Percentiles rank a stretch among this genome's conserved stretches.
These are phyloP conservation scores for Apiosordaria backusii DNA, from an alignment of 495 filamentous ascomycete species.

Conservation along the genomic window DNA sequence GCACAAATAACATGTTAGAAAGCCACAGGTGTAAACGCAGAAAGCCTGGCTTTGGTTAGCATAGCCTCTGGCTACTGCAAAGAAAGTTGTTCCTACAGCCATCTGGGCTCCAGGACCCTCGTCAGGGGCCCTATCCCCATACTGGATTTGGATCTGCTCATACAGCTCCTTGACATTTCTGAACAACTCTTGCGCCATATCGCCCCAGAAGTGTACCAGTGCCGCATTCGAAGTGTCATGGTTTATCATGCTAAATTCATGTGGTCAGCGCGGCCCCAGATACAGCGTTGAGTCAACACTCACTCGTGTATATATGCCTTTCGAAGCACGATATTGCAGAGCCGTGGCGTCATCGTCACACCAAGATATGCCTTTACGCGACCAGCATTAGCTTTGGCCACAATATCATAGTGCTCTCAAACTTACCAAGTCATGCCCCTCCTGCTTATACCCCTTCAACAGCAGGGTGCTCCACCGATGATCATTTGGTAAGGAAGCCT, in stretches of 20 bases:
- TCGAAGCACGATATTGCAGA: slow-evolving; percentile 50
- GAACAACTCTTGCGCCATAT: slow-evolving; percentile 47
- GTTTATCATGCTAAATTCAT: slow-evolving; percentile 37
- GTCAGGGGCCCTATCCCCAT: slow-evolving; percentile 36
- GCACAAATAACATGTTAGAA: slow-evolving; percentile 45
- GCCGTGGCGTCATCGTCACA: slow-evolving; percentile 45
- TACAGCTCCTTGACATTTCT: slow-evolving; percentile 44
- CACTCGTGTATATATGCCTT: slow-evolving; percentile 48
- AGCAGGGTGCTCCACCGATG: slow-evolving; percentile 43
- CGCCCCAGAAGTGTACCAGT: slow-evolving; percentile 36
- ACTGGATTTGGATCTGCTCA: slow-evolving; percentile 47
- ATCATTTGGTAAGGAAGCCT: slow-evolving; percentile 40
- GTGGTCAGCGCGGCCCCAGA: not conserved
- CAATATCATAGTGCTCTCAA: not conserved
- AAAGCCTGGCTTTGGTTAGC: slow-evolving; percentile 36
- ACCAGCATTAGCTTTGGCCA: not conserved
- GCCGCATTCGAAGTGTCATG: slow-evolving; percentile 36
- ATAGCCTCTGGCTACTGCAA: not conserved
- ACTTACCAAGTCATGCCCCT: slow-evolving; percentile 41
- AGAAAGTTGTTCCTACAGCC: slow-evolving; percentile 34
- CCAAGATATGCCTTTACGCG: slow-evolving; percentile 44
- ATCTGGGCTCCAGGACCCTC: slow-evolving; percentile 50
- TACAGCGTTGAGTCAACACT: slow-evolving; percentile 10
- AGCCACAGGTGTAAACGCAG: slow-evolving; percentile 49
- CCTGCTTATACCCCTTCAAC: slow-evolving; percentile 43